A percentile compares a stretch with the other conserved stretches of the same genome.
Conservation (phyloP, 768 basidiomycete species). For the Boletus pseudopeckii region DNA sequence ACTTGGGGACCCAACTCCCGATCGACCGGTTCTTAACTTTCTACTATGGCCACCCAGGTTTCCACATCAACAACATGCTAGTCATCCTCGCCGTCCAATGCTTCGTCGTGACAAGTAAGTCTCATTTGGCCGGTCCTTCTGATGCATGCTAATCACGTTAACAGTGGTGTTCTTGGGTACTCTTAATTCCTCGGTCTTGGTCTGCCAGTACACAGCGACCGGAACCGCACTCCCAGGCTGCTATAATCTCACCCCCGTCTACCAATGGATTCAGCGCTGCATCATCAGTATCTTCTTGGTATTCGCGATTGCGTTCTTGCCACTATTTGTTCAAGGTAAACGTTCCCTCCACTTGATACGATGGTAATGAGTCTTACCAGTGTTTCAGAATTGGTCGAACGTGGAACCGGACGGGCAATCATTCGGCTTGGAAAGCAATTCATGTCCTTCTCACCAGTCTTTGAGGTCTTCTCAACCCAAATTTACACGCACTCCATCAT, state of each 20-base stretch:
- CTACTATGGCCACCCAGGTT: constrained; percentile 99
- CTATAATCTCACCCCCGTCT: constrained; percentile 92
- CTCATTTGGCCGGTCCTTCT: not conserved
- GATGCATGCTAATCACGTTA: constrained; percentile 15
- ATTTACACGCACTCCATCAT: constrained; percentile 98
- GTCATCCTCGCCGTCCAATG: constrained; percentile 96
- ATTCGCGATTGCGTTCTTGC: constrained; percentile 95
- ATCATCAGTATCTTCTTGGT: constrained; percentile 99
- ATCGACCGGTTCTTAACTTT: constrained; percentile 99
- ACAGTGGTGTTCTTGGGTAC: constrained; percentile 94
- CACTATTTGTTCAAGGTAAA: constrained; percentile 90
- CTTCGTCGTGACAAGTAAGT: constrained; percentile 87
- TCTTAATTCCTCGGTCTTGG: constrained; percentile 71
- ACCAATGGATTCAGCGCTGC: constrained; percentile 92
- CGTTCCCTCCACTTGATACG: not conserved
- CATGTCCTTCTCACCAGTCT: constrained; percentile 87
- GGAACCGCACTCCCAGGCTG: constrained; percentile 85
- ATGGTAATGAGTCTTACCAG: constrained; percentile 15
- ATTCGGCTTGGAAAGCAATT: constrained; percentile 94
- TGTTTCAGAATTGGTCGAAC: constrained; percentile 81
- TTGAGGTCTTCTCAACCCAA: constrained; percentile 98
- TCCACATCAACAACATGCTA: constrained; percentile 99
- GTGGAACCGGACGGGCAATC: constrained; percentile 89
- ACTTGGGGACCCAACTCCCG: constrained; percentile 95
- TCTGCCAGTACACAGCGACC: constrained; percentile 74